Percentiles rank a stretch among this genome's conserved stretches.
phyloP scores from a whole-genome alignment of 2,329 filamentous ascomycete species.

The Balansia obtecta region DNA sequence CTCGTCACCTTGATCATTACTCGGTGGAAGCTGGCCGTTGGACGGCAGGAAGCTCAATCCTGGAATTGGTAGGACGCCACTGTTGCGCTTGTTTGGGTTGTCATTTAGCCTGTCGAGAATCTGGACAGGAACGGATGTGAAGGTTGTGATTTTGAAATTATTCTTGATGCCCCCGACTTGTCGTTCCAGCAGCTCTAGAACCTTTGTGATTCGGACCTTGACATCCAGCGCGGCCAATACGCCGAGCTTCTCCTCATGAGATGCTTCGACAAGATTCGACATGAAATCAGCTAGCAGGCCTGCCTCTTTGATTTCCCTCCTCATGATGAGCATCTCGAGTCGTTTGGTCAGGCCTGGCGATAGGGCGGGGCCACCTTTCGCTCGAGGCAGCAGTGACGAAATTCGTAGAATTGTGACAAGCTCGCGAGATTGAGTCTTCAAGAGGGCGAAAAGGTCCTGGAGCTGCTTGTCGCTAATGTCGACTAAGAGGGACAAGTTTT shows the following conservation, averaged over 20 bases:
- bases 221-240: constrained; percentile 73
- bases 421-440: constrained; percentile 78
- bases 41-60: constrained; percentile 24
- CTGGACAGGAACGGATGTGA: constrained; percentile 54
- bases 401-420: constrained; percentile 74
- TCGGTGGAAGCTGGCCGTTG: constrained; percentile 26
- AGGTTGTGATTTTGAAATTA: constrained; percentile 72
- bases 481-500: constrained; percentile 11
- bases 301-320: constrained; percentile 71
- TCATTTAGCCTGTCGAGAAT: constrained; percentile 41
- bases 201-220: constrained; percentile 64
- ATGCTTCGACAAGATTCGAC: constrained; percentile 80
- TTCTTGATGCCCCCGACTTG: constrained; percentile 78
- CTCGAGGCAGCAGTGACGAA: constrained; percentile 68
- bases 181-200: constrained; percentile 71
- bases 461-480: constrained; percentile 43
- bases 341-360: constrained; percentile 78
- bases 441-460: constrained; percentile 59
- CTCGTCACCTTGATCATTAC: constrained; percentile 47
- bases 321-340: constrained; percentile 75
- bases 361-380: constrained; percentile 49
- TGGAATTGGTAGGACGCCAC: constrained; percentile 25
- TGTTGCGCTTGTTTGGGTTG: constrained; percentile 22
- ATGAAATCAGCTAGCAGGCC: constrained; percentile 90
- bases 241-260: constrained; percentile 81